Evolutionary conservation across 257 asterid genomes (phyloP).

Genomic region (Ocimum tenuiflorum): DNA sequence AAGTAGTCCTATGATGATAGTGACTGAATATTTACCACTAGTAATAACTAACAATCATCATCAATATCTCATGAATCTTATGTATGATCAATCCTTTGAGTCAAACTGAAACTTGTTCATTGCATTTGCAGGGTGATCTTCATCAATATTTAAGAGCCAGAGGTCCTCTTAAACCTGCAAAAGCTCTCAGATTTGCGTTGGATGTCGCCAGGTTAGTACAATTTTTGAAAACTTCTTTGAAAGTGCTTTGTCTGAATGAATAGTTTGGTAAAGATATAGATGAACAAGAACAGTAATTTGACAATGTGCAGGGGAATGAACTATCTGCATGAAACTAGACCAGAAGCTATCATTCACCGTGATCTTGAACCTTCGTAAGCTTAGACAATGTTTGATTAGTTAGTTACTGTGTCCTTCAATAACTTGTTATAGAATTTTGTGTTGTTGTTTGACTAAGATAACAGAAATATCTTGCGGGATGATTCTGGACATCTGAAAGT

Average conservation of each 20-base stretch:
- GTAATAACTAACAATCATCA: too few species aligned
- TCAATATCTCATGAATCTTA: too few species aligned
- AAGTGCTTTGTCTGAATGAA: not conserved
- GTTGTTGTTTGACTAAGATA: constrained; percentile 20
- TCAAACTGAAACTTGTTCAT: not conserved
- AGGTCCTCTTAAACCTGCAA: constrained; percentile 70
- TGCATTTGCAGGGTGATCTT: constrained; percentile 64
- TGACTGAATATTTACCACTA: constrained; percentile 88
- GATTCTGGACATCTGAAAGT: constrained; percentile 95
- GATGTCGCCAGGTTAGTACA: constrained; percentile 75
- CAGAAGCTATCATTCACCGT: constrained; percentile 84
- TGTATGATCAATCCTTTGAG: too few species aligned
- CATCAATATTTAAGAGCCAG: constrained; percentile 48
- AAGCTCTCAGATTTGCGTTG: constrained; percentile 81
- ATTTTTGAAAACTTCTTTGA: not conserved
- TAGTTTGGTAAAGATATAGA: too few species aligned
- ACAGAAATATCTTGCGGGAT: constrained; percentile 91
- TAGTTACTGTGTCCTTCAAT: too few species aligned
- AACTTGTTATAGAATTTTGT: constrained; percentile 15
- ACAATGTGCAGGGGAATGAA: constrained; percentile 72
- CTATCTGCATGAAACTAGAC: constrained; percentile 76
- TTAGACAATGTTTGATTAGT: constrained; percentile 37
- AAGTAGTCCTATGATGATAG: constrained; percentile 97
- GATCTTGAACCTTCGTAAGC: too few species aligned
- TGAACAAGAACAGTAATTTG: too few species aligned